Percentiles rank a stretch among this genome's conserved stretches.
Evolutionary conservation across 306 rosid species (phyloP).

Genomic region (Calophaca sinica): DNA sequence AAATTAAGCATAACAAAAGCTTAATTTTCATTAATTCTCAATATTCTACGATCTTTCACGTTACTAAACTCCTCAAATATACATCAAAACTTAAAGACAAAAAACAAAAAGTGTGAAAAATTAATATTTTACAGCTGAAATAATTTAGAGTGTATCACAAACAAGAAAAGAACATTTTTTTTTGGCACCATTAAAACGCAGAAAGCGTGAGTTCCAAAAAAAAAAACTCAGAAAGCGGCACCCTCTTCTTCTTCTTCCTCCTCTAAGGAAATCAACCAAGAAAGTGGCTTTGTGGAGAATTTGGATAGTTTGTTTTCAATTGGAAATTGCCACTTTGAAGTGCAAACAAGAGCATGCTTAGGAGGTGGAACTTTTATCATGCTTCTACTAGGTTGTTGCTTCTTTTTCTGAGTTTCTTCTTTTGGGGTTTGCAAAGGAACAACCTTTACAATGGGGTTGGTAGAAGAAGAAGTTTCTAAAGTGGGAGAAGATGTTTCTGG

Average conservation of each 20-base stretch:
- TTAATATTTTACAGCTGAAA: neutral
- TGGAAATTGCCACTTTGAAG: neutral
- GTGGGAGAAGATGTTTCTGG: constrained; percentile 29
- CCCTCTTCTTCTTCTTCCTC: constrained; percentile 29
- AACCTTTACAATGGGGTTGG: neutral
- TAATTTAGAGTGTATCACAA: neutral
- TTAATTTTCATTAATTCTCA: too few species aligned
- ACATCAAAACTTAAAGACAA: neutral
- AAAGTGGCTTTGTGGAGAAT: constrained; percentile 17
- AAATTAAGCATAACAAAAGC: too few species aligned
- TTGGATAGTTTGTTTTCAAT: constrained; percentile 13
- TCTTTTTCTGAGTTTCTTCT: neutral
- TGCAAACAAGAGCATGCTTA: neutral
- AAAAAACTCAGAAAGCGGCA: neutral
- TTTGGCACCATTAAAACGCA: neutral
- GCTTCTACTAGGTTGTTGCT: neutral
- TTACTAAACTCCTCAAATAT: constrained; percentile 1
- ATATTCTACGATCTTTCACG: neutral
- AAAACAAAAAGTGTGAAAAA: neutral
- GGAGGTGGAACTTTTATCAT: constrained; percentile 12
- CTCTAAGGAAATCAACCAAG: neutral
- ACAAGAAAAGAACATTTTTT: neutral
- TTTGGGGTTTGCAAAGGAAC: neutral
- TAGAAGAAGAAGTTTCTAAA: constrained; percentile 1
- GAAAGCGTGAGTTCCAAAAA: too few species aligned